phyloP scores from a whole-genome alignment of 2,329 filamentous ascomycete species.

The Aureobasidium sp. region DNA sequence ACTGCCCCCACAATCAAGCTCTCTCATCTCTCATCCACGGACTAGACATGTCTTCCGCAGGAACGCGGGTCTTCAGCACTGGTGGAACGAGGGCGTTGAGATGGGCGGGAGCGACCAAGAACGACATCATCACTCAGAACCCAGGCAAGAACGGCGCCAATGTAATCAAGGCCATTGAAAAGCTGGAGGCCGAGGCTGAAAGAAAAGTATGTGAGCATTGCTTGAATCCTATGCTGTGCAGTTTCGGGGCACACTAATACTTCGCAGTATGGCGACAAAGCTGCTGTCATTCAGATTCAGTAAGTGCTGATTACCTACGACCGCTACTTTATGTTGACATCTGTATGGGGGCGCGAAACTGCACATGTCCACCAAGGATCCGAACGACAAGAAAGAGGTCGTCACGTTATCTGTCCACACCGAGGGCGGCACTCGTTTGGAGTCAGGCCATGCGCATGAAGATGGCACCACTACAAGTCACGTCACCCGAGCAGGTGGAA shows the following conservation, averaged over 20 bases:
- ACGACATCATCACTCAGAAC: conserved; percentile 9
- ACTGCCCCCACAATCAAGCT: background rate
- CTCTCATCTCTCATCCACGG: background rate
- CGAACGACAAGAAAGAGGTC: conserved; percentile 14
- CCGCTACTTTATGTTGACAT: background rate
- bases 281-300: background rate
- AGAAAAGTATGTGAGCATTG: background rate
- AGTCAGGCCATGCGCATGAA: conserved; percentile 4
- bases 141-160: background rate
- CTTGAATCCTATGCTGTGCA: background rate
- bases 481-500: background rate
- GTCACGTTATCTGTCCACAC: conserved; percentile 11
- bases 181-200: background rate
- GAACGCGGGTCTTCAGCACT: background rate
- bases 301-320: background rate
- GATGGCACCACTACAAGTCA: conserved; percentile 9
- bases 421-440: conserved; percentile 8
- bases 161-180: background rate
- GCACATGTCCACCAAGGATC: conserved; percentile 12
- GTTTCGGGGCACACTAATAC: background rate
- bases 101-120: conserved; percentile 8
- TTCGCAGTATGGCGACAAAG: conserved; percentile 3
- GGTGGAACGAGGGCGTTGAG: background rate
- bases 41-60: background rate
- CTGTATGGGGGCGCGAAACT: conserved; percentile 7